Base-by-base conservation (phyloP, 257 asterid species). In the Nyctanthes arbortristis region DNA sequence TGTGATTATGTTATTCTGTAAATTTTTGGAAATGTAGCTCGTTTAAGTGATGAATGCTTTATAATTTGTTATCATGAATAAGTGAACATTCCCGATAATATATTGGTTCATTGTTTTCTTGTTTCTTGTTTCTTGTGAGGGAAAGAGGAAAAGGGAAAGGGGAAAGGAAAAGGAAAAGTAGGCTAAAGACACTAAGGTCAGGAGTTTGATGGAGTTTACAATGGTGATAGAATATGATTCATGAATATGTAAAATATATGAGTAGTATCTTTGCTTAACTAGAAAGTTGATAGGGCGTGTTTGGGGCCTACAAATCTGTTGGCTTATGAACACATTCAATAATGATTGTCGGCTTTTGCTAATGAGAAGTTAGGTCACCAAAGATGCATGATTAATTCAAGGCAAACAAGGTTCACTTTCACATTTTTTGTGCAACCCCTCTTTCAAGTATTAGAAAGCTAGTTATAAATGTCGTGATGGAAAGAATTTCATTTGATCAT, bases 271-370 rank as follows among this genome's bases (percentile, higher is more conserved):
- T 75, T 84, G 81, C 84, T 83, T 85, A 84, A 82, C 79, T 75
- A 81, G 62, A 82, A 87, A 81, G 82, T 78, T 87, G 85, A 70
- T 67, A 69, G 55, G 72, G 70, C 22, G 56, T 62, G 55, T 76
- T 62, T 39, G 76, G 81, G 82, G 29, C 81, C 85, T 75, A 65
- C 79, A 73, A 37, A 60, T 73, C 75, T 27, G 10, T 58, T 31
- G n/a, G 31, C 63, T 40, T 70, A 30, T 69, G 61, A 54, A 45
- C 18, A 57, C 61, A 77, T 75, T 71, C 68, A 81, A 82, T 84
- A 81, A 81, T 87, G 87, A 80, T 60, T 81, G 87, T 85, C 87
- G 81, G 85, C 83, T 83, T 32, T 25, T 59, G 74, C 28, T 72
- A 72, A 82, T 77, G 65, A 72, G 66, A 75, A 80, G 82, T 78